Conservation (phyloP, 768 basidiomycete genomes). For the Tricholoma bakamatsutake region DNA sequence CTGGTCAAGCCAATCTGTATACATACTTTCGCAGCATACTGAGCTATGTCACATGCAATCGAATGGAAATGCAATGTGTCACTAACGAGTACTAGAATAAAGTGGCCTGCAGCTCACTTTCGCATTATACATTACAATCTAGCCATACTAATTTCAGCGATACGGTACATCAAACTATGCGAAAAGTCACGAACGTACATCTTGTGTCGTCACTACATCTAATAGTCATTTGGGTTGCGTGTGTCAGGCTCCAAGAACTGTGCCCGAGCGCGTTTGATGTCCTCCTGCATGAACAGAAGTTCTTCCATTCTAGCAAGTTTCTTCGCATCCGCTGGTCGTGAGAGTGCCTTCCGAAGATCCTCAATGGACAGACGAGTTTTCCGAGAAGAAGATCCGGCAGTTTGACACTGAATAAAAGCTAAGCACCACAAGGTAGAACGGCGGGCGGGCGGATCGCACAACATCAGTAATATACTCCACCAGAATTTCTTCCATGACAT, state of each 20-base stretch:
- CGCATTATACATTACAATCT: not conserved
- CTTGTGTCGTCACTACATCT: slow-evolving; percentile 8
- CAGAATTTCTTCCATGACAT: slow-evolving; percentile 90
- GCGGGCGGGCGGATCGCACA: slow-evolving; percentile 41
- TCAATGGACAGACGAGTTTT: slow-evolving; percentile 80
- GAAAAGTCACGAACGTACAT: not conserved
- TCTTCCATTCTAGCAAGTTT: slow-evolving; percentile 93
- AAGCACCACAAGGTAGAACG: slow-evolving; percentile 5
- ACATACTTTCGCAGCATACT: not conserved
- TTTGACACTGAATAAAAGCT: slow-evolving; percentile 51
- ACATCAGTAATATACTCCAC: slow-evolving; percentile 88
- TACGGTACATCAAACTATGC: not conserved
- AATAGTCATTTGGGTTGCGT: slow-evolving; percentile 41
- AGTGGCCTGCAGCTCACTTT: not conserved
- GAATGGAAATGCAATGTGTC: not conserved
- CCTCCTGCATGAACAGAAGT: slow-evolving; percentile 88
- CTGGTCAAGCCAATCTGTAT: not conserved
- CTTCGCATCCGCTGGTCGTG: slow-evolving; percentile 83
- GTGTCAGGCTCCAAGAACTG: slow-evolving; percentile 58
- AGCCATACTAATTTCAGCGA: not conserved
- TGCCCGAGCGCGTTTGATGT: slow-evolving; percentile 82
- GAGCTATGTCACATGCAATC: not conserved
- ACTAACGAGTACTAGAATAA: not conserved
- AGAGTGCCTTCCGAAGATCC: slow-evolving; percentile 75
- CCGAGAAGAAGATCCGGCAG: slow-evolving; percentile 62